These are phyloP conservation scores for Leishmania aethiopica DNA, from an alignment of 208 protist genomes.

Conservation along the genomic window DNA sequence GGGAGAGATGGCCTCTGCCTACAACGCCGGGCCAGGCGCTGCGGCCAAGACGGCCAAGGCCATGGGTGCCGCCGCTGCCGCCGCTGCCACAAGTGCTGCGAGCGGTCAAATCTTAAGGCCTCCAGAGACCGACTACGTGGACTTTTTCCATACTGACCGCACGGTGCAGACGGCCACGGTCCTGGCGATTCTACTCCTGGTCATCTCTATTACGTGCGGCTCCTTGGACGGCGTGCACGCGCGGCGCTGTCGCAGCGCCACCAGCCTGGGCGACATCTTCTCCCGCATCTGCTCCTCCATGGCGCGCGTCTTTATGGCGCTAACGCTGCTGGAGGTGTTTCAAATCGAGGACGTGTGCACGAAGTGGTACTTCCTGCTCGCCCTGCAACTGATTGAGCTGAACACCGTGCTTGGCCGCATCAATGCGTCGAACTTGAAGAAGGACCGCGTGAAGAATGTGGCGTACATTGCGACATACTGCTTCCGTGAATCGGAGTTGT, in stretches of 20 bases:
- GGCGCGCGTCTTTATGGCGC: constrained; percentile 79
- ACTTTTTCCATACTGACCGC: constrained; percentile 56
- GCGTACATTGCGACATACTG: constrained; percentile 80
- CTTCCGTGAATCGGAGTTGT: constrained; percentile 80
- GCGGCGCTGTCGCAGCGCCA: constrained; percentile 70
- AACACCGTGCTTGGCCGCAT: constrained; percentile 86
- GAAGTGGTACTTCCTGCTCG: constrained; percentile 82
- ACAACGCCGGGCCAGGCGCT: neutral
- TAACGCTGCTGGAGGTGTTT: constrained; percentile 81
- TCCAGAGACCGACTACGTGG: constrained; percentile 27
- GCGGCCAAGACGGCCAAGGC: neutral
- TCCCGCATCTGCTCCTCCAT: constrained; percentile 76
- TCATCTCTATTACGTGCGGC: constrained; percentile 68
- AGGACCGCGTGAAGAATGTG: constrained; percentile 77
- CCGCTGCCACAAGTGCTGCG: neutral
- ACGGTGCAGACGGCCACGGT: constrained; percentile 64
- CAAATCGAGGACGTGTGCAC: constrained; percentile 55
- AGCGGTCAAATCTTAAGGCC: constrained; percentile 1
- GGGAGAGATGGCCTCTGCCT: constrained; percentile 17
- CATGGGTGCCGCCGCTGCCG: constrained; percentile 5
- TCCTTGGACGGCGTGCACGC: constrained; percentile 88
- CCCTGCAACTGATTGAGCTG: constrained; percentile 82
- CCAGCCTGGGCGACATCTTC: constrained; percentile 91
- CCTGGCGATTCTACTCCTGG: constrained; percentile 61
- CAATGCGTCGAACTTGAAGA: constrained; percentile 79